Conservation (phyloP, 73 alveolate species). For the Paraurostyla sp. region DNA sequence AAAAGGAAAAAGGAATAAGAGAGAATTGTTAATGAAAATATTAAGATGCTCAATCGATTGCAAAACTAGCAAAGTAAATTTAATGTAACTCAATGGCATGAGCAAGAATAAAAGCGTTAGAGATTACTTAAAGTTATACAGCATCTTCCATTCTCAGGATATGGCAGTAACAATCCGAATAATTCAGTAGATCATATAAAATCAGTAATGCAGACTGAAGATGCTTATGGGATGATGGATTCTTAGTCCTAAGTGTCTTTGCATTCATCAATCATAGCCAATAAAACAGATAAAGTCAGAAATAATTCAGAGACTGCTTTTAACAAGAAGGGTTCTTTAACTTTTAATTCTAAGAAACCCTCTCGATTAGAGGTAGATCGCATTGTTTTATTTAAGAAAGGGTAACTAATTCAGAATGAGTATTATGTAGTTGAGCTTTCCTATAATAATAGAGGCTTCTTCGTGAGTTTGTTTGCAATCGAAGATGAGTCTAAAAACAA, state of each 20-base stretch:
- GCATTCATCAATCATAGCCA: neutral
- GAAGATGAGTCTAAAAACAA: neutral
- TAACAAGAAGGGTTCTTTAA: neutral
- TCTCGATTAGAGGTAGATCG: neutral
- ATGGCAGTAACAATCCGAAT: neutral
- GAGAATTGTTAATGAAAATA: neutral
- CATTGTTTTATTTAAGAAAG: neutral
- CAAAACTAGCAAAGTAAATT: neutral
- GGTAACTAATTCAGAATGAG: neutral
- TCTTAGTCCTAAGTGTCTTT: neutral
- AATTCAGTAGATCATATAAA: neutral
- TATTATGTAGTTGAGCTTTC: constrained; percentile 10
- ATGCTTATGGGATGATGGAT: too few relatives aligned
- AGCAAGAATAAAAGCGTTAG: neutral
- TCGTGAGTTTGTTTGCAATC: neutral
- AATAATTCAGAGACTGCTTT: too few relatives aligned
- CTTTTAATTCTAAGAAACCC: neutral
- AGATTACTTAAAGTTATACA: neutral
- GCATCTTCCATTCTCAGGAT: neutral
- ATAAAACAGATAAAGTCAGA: neutral
- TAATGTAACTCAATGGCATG: neutral
- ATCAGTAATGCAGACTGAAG: too few relatives aligned
- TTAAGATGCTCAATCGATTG: neutral
- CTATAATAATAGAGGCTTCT: neutral
- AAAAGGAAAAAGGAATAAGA: neutral